Percentiles rank a stretch among this genome's conserved stretches.
Evolutionary conservation across 108 stramenopile genomes (phyloP).

Genomic region (Nitzschia inconspicua): DNA sequence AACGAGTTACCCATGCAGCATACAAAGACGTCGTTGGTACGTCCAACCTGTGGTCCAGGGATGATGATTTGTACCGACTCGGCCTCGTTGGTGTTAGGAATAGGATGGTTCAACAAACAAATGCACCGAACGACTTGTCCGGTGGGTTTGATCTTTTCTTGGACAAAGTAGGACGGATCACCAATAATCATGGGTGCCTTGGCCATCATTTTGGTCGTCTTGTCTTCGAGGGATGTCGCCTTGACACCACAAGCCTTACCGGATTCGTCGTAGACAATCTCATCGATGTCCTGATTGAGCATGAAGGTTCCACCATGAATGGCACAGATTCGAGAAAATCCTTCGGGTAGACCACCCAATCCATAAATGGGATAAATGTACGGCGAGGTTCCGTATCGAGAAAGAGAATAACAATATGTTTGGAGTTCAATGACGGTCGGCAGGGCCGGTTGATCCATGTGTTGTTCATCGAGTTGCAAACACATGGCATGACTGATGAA

Average conservation of each 20-base stretch:
- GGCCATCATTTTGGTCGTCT: constrained; percentile 78
- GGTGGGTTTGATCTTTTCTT: constrained; percentile 72
- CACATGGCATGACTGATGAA: constrained; percentile 99
- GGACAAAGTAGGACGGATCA: constrained; percentile 95
- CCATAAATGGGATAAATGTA: constrained; percentile 99
- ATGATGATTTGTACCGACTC: constrained; percentile 98
- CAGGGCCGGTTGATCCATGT: constrained; percentile 91
- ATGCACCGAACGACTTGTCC: constrained; percentile 95
- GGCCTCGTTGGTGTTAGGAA: constrained; percentile 85
- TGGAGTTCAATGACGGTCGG: constrained; percentile 87
- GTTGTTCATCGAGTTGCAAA: constrained; percentile 88
- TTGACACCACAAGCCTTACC: constrained; percentile 91
- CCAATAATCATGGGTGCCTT: constrained; percentile 96
- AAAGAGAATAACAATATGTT: constrained; percentile 91
- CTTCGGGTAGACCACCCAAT: constrained; percentile 97
- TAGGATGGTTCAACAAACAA: constrained; percentile 96
- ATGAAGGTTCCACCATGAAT: constrained; percentile 99
- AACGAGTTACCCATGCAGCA: constrained; percentile 78
- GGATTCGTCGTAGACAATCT: constrained; percentile 84
- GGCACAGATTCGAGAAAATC: constrained; percentile 97
- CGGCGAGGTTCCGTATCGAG: constrained; percentile 93
- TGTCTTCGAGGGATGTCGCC: constrained; percentile 63
- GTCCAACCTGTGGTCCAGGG: constrained; percentile 93
- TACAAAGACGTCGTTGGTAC: constrained; percentile 97
- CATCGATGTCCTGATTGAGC: constrained; percentile 97